Evolutionary conservation across 108 stramenopile genomes (phyloP), one percentile per base, ranked within the genome.

Genomic region (Pseudonitzschia multiseries): DNA sequence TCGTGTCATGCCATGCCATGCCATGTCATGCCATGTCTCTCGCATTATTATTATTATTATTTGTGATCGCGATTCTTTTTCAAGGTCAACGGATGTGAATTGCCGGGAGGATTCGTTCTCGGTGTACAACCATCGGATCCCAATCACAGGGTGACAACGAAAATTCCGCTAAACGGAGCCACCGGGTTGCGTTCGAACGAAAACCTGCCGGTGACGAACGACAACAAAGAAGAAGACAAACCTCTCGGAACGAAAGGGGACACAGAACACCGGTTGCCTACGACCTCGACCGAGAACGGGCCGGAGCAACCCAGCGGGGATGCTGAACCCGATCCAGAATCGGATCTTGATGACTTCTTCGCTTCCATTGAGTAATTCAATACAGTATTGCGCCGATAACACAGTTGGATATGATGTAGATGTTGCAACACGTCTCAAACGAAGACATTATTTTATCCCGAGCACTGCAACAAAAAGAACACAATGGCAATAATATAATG

Each of bases 331-430:
- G 71, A 78, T 14, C 69, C 67, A 17, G 81, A 75, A 5, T 86
- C 86, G 52, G 78, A 85, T 46, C 72, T 89, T 31, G 88, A 89
- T 69, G 86, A 89, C 67, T 89, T 89, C 52, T 87, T 89, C 79
- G 85, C 85, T 24, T 86, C 88, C 6, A 71, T 89, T 2, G 74
- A 73, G 42, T 82, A 63, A 73, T 18, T 48, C 17, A 14, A 48
- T 2, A 2, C 36, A 36, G 2, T 36, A 36, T 2, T 6, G 36
- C 36, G 36, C n/a, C n/a, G n/a, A n/a, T n/a, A n/a, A n/a, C n/a
- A n/a, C n/a, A n/a, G n/a, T n/a, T n/a, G n/a, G n/a, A 42, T 42
- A 42, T 42, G 42, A 6, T 6, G 42, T 42, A 10, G 42, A 42
- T 42, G 42, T n/a, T n/a, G n/a, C n/a, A 42, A 42, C 6, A 10